Evolutionary conservation across 352 stramenopile species (phyloP).

Genomic region (Pythium dissimile): DNA sequence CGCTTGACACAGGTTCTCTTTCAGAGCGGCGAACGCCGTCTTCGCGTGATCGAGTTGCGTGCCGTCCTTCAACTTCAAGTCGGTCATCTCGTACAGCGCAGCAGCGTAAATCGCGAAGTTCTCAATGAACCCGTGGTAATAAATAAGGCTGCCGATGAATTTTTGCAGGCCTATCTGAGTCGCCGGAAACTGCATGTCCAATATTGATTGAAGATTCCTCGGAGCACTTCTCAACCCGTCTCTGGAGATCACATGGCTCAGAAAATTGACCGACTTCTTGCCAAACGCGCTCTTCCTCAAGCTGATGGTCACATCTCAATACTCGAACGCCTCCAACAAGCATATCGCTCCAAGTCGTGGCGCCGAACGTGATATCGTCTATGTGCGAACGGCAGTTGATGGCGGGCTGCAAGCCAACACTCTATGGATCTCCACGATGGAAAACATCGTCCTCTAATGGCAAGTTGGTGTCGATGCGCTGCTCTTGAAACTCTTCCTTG

Average conservation of each 20-base stretch:
- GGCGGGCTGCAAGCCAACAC: not conserved
- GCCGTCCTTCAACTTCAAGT: not conserved
- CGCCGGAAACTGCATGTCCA: not conserved
- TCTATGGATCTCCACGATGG: not conserved
- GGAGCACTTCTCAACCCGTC: not conserved
- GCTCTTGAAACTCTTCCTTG: not conserved
- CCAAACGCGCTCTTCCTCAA: slow-evolving; percentile 14
- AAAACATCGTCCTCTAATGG: not conserved
- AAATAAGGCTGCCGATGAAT: not conserved
- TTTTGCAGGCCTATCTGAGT: not conserved
- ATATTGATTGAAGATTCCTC: not conserved
- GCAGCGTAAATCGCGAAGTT: slow-evolving; percentile 2
- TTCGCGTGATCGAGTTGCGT: not conserved
- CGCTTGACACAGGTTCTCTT: not conserved
- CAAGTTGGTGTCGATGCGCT: not conserved
- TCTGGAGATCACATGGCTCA: not conserved
- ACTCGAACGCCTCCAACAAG: slow-evolving; percentile 13
- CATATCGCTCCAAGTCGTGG: not conserved
- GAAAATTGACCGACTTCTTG: slow-evolving; percentile 8
- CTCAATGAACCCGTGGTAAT: slow-evolving; percentile 8
- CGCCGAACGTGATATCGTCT: slow-evolving; percentile 20
- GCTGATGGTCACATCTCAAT: slow-evolving; percentile 24
- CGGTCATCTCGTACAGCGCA: slow-evolving; percentile 10
- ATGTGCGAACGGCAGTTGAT: slow-evolving; percentile 21
- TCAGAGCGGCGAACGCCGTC: slow-evolving; percentile 4